Conservation (phyloP, 257 asterid species). For the Plantago elongata region DNA sequence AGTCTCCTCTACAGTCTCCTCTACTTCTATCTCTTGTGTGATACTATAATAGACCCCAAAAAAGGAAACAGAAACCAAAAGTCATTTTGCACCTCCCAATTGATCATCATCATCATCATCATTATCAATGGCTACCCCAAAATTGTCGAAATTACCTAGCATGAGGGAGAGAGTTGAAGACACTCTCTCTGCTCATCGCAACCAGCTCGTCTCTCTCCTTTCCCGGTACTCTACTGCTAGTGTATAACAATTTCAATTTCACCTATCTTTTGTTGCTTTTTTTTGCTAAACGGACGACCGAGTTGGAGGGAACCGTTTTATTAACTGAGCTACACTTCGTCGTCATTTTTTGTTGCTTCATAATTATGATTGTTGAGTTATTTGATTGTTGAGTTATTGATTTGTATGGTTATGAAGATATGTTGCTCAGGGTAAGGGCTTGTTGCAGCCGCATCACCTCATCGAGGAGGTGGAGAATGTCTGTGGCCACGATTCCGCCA, state of each 20-base stretch:
- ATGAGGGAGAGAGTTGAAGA: conserved; percentile 88
- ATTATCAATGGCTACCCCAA: conserved; percentile 40
- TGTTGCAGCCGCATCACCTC: conserved; percentile 82
- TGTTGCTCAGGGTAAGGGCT: conserved; percentile 93
- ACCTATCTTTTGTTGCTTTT: neutral
- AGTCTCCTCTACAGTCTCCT: neutral
- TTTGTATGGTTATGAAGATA: conserved; percentile 39
- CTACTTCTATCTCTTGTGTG: neutral
- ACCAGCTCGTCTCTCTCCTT: conserved; percentile 85
- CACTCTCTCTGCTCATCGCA: conserved; percentile 86
- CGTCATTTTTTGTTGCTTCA: neutral
- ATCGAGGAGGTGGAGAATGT: conserved; percentile 76
- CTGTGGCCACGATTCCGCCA: conserved; percentile 41
- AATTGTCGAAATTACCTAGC: conserved; percentile 57
- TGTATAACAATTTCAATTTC: neutral
- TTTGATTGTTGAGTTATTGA: neutral
- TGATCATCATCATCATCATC: neutral
- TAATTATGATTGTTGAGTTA: neutral
- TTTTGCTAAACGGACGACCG: no score
- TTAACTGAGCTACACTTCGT: no score
- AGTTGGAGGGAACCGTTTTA: no score
- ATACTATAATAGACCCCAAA: neutral
- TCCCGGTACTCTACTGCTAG: conserved; percentile 43
- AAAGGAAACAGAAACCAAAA: no score
- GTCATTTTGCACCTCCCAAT: neutral